These are phyloP conservation scores for Camelina neglecta DNA, from an alignment of 345 rosid genomes.

Conservation along the genomic window DNA sequence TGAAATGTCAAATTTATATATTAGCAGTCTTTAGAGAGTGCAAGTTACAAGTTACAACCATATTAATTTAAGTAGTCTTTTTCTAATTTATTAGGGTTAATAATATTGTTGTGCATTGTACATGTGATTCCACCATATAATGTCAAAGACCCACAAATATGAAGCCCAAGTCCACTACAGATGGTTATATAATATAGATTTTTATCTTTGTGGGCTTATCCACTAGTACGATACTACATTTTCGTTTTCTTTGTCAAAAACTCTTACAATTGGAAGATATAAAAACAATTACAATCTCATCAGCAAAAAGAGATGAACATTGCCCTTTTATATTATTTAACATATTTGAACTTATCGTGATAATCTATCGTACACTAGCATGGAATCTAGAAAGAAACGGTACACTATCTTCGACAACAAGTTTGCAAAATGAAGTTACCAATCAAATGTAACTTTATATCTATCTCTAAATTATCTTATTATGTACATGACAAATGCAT, in stretches of 20 bases:
- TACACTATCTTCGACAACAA: neutral
- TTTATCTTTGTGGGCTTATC: slow-evolving; percentile 23
- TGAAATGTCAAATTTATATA: neutral
- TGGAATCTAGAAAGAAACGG: neutral
- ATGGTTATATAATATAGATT: too few species aligned
- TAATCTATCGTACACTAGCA: too few species aligned
- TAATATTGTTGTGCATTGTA: slow-evolving; percentile 6
- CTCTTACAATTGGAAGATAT: neutral
- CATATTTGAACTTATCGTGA: too few species aligned
- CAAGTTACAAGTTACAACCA: too few species aligned
- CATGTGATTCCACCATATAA: slow-evolving; percentile 16
- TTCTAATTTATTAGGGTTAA: too few species aligned
- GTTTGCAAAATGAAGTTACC: neutral
- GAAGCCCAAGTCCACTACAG: slow-evolving; percentile 29
- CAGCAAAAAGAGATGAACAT: too few species aligned
- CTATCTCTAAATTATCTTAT: neutral
- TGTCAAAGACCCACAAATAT: neutral
- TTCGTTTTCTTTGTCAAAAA: neutral
- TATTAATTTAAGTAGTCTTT: too few species aligned
- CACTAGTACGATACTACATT: neutral
- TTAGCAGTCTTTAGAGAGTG: neutral
- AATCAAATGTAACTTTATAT: neutral
- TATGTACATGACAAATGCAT: slow-evolving; percentile 1
- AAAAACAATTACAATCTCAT: too few species aligned
- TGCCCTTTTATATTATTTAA: too few species aligned